Evolutionary conservation across 2,329 filamentous ascomycete genomes (phyloP), one percentile per base, ranked within the genome.

Genomic region (Microdochium nivale): DNA sequence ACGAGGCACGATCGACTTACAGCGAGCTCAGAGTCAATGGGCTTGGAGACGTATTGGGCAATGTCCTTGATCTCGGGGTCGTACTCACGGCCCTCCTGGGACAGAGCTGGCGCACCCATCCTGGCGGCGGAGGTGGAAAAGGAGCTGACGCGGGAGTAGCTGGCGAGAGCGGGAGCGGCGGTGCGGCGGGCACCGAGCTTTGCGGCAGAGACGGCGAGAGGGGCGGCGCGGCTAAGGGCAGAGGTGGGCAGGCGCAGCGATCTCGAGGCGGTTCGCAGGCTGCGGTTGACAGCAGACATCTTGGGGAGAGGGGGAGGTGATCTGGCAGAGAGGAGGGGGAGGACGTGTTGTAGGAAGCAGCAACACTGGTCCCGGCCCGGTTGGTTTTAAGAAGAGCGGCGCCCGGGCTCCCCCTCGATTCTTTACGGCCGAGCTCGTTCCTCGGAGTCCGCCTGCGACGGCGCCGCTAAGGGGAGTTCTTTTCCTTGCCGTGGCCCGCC

Each of bases 21-120:
- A 67, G 94, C 94, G 63, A 99, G 80, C 60, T 95, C 89, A 27
- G 92, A 97, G 62, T 92, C 79, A 65, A 97, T 87, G 53, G 88
- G 80, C 71, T 91, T 92, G 69, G 91, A 88, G 67, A 97, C 87
- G 74, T 96, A 99, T 72, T 80, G 83, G 56, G 92, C 92, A 78
- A 99, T 96, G 69, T 97, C 91, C 70, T 84, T 85, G 71, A 97
- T 94, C 75, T 96, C 92, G 57, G 87, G 83, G 68, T 97, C 92
- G 71, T 92, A 96, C 60, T 84, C 78, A 67, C 79, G 73, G 55
- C 70, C 65, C 62, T 74, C 67, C 46, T 75, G 67, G 64, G 80
- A 69, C 69, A 73, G 73, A 60, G 71, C 66, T 60, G 77, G 72
- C 60, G 77, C 75, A 58, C 71, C 78, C 58, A 69, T 67, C 59